Conservation (phyloP, 257 asterid genomes). For the Misopates orontium region DNA sequence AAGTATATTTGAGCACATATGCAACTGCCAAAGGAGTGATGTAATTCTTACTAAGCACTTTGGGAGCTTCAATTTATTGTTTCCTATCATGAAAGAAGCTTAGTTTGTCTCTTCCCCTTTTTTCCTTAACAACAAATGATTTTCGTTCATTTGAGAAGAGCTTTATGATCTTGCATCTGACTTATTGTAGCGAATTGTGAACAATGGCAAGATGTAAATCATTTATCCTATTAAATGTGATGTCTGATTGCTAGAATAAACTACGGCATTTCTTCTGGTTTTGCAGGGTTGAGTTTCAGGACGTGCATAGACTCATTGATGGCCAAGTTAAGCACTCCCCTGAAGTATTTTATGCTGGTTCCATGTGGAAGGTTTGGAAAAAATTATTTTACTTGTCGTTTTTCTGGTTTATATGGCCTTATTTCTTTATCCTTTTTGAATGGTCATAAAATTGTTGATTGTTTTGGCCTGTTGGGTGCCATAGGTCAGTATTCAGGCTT, state of each 20-base stretch:
- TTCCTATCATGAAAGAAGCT: slow-evolving; percentile 2
- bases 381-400: slow-evolving; percentile 6
- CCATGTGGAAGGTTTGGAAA: slow-evolving; percentile 88
- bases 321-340: slow-evolving; percentile 96
- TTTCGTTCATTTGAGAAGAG: slow-evolving; percentile 1
- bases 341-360: slow-evolving; percentile 94
- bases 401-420: not conserved
- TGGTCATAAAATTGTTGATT: slow-evolving; percentile 21
- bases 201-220: slow-evolving; percentile 14
- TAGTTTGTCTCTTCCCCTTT: slow-evolving; percentile 3
- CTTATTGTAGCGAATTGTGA: slow-evolving; percentile 8
- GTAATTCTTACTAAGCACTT: slow-evolving; percentile 9
- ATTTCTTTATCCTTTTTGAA: slow-evolving; percentile 12
- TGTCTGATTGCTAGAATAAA: slow-evolving; percentile 6
- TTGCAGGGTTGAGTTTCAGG: slow-evolving; percentile 88
- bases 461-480: slow-evolving; percentile 35
- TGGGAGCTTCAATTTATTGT: not conserved
- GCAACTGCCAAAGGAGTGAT: slow-evolving; percentile 14
- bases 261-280: slow-evolving; percentile 18
- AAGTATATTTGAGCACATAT: slow-evolving; percentile 17
- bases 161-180: not conserved
- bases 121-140: slow-evolving; percentile 12
- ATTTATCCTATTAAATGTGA: slow-evolving; percentile 18
- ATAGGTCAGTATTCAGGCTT: slow-evolving; percentile 95
- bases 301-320: slow-evolving; percentile 83